Evolutionary conservation across 805 yeast species (phyloP).

Genomic region (Saccharomycopsis fodiens): DNA sequence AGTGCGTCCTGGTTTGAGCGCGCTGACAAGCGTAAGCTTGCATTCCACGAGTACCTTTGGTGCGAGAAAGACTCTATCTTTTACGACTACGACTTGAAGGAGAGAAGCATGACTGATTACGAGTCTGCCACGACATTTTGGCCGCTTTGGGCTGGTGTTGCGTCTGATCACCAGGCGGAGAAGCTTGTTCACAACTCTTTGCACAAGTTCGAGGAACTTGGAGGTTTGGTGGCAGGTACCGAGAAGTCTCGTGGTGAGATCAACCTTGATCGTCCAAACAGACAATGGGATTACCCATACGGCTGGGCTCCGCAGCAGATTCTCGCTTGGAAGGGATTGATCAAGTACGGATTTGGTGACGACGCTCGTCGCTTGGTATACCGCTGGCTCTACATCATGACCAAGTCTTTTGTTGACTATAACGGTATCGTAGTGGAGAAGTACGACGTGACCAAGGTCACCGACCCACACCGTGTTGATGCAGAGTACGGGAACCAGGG

Average conservation of each 20-base stretch:
- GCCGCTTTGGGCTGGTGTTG: conserved; percentile 81
- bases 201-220: conserved; percentile 69
- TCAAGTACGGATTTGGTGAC: conserved; percentile 58
- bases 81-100: conserved; percentile 73
- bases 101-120: conserved; percentile 48
- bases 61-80: conserved; percentile 68
- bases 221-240: conserved; percentile 87
- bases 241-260: conserved; percentile 64
- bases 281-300: conserved; percentile 97
- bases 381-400: conserved; percentile 88
- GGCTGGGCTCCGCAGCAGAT: conserved; percentile 99
- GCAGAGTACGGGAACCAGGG: conserved; percentile 97
- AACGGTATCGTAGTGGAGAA: conserved; percentile 95
- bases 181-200: conserved; percentile 49
- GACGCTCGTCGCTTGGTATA: conserved; percentile 67
- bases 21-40: conserved; percentile 46
- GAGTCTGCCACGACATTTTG: conserved; percentile 88
- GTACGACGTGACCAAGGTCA: conserved; percentile 77
- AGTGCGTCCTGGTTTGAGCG: conserved; percentile 54
- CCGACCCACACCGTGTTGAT: conserved; percentile 78
- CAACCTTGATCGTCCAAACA: conserved; percentile 63
- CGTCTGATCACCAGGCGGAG: conserved; percentile 63
- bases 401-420: conserved; percentile 82
- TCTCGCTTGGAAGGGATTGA: conserved; percentile 82
- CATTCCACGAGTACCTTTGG: conserved; percentile 73